Evolutionary conservation across 2,329 filamentous ascomycete species (phyloP).

Genomic region (Rhinocladiella similis): DNA sequence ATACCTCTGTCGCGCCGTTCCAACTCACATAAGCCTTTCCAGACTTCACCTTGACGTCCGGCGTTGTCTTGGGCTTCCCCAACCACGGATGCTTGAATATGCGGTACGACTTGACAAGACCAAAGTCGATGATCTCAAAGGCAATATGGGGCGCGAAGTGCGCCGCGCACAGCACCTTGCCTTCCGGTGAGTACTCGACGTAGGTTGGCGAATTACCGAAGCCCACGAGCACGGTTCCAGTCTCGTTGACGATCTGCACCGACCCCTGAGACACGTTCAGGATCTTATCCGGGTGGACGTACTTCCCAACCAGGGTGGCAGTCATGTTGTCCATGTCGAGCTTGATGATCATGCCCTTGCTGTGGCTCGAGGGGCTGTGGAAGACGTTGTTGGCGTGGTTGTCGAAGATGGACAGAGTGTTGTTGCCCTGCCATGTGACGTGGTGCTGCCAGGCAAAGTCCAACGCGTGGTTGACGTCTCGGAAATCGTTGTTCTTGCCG

Average conservation of each 20-base stretch:
- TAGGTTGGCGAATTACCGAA: slow-evolving; percentile 52
- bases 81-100: slow-evolving; percentile 56
- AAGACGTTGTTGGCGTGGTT: slow-evolving; percentile 34
- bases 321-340: slow-evolving; percentile 46
- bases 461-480: slow-evolving; percentile 43
- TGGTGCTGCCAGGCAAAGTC: slow-evolving; percentile 56
- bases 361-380: slow-evolving; percentile 32
- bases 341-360: slow-evolving; percentile 46
- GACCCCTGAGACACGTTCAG: slow-evolving; percentile 43
- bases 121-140: slow-evolving; percentile 38
- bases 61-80: slow-evolving; percentile 45
- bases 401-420: slow-evolving; percentile 41
- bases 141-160: slow-evolving; percentile 46
- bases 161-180: slow-evolving; percentile 53
- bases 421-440: slow-evolving; percentile 41
- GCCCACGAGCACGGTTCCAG: slow-evolving; percentile 49
- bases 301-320: slow-evolving; percentile 42
- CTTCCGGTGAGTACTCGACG: slow-evolving; percentile 46
- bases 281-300: slow-evolving; percentile 40
- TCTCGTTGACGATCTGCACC: slow-evolving; percentile 40
- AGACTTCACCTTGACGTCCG: slow-evolving; percentile 30
- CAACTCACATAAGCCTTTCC: slow-evolving; percentile 43
- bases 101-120: slow-evolving; percentile 54
- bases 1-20: slow-evolving; percentile 48
- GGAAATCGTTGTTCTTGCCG: slow-evolving; percentile 50